A percentile compares a stretch with the other conserved stretches of the same genome.
These are phyloP conservation scores for Pseudocercospora fijiensis DNA, from an alignment of 2,329 filamentous ascomycete species.

Conservation along the genomic window DNA sequence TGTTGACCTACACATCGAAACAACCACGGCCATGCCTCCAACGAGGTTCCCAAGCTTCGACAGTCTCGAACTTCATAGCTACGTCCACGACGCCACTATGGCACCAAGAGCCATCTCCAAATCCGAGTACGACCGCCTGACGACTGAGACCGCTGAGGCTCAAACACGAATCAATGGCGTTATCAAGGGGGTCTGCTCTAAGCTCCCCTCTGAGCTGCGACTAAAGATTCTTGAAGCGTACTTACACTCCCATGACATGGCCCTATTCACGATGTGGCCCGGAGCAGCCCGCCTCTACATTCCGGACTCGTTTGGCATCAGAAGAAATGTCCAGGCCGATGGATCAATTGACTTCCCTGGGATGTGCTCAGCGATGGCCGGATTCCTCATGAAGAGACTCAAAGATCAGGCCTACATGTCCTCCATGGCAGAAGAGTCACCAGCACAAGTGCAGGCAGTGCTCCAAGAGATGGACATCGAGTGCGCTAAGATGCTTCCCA, in stretches of 20 bases:
- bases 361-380: background rate
- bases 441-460: background rate
- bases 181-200: background rate
- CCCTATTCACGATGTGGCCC: background rate
- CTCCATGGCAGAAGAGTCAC: background rate
- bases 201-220: background rate
- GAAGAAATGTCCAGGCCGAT: background rate
- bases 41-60: no score
- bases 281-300: background rate
- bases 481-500: background rate
- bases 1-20: no score
- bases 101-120: background rate
- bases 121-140: background rate
- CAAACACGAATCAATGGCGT: background rate
- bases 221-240: background rate
- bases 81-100: background rate
- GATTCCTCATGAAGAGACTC: background rate
- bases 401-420: background rate
- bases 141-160: background rate
- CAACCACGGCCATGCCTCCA: no score
- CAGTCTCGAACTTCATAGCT: no score
- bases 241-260: background rate
- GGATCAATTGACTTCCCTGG: background rate
- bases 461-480: background rate
- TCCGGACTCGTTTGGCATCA: background rate